A percentile compares a stretch with the other conserved stretches of the same genome.
phyloP scores from a whole-genome alignment of 2,329 filamentous ascomycete genomes.

The Microascus cirrosus region DNA sequence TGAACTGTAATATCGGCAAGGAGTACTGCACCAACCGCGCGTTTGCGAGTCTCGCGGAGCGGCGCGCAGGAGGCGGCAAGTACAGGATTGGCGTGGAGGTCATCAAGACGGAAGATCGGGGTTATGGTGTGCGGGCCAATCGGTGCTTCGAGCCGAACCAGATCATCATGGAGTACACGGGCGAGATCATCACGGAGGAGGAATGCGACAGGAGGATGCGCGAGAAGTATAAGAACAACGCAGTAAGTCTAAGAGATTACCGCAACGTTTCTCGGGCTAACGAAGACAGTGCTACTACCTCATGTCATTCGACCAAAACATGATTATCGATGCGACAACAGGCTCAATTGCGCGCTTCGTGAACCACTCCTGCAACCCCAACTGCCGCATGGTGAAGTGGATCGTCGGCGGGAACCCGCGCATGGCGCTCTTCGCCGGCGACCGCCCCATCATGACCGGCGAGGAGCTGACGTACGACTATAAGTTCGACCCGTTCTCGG shows the following conservation, averaged over 20 bases:
- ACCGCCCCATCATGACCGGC: constrained; percentile 81
- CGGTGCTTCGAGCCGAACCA: constrained; percentile 78
- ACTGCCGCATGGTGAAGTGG: constrained; percentile 98
- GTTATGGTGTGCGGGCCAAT: constrained; percentile 85
- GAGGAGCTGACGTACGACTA: constrained; percentile 95
- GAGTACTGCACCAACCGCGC: constrained; percentile 73
- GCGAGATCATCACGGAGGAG: constrained; percentile 90
- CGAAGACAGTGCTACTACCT: constrained; percentile 76
- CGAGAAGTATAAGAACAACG: constrained; percentile 84
- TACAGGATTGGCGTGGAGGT: constrained; percentile 93
- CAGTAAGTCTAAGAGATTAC: constrained; percentile 44
- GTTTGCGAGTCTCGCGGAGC: constrained; percentile 68
- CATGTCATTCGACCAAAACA: constrained; percentile 97
- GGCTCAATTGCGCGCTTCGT: constrained; percentile 96
- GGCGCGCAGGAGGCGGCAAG: constrained; percentile 67
- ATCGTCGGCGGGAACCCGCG: constrained; percentile 86
- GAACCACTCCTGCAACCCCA: constrained; percentile 93
- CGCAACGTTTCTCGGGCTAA: background rate
- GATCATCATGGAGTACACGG: constrained; percentile 97
- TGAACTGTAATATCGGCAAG: constrained; percentile 74
- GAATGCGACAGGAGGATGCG: constrained; percentile 94
- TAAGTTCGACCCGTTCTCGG: constrained; percentile 59
- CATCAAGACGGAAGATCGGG: constrained; percentile 77
- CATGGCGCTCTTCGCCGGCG: constrained; percentile 93
- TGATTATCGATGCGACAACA: constrained; percentile 95